These are phyloP conservation scores for Trichosanthes cucumerina DNA, from an alignment of 306 rosid species.

Conservation along the genomic window DNA sequence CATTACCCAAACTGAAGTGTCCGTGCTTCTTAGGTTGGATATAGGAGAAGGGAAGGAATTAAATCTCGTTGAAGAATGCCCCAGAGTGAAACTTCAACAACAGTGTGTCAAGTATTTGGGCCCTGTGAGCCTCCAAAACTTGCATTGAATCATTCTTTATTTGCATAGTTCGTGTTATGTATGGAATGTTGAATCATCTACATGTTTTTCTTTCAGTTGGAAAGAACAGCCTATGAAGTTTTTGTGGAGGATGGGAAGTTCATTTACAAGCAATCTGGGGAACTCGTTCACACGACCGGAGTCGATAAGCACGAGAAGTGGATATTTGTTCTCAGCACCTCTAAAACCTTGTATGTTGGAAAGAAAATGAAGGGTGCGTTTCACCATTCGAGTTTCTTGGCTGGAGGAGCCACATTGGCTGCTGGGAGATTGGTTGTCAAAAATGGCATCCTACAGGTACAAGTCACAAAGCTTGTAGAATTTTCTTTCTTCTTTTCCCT, in stretches of 20 bases:
- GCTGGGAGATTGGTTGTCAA: constrained; percentile 26
- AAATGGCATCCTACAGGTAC: constrained; percentile 27
- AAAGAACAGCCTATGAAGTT: constrained; percentile 25
- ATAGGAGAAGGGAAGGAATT: constrained; percentile 33
- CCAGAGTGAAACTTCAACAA: constrained; percentile 27
- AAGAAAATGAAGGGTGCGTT: constrained; percentile 32
- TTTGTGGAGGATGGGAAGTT: constrained; percentile 21
- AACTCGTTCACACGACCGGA: constrained; percentile 22
- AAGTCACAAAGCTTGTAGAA: background rate
- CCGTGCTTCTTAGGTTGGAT: constrained; percentile 19
- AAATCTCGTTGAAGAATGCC: constrained; percentile 23
- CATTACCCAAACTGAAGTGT: background rate
- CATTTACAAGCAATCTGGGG: constrained; percentile 16
- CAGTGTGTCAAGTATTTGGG: constrained; percentile 34
- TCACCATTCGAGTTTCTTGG: constrained; percentile 46
- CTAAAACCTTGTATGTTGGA: constrained; percentile 20
- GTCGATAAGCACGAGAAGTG: constrained; percentile 18
- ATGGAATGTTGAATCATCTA: background rate
- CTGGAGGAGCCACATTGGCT: constrained; percentile 32
- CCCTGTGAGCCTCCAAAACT: constrained; percentile 15
- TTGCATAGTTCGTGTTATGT: background rate
- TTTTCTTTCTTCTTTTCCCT: background rate
- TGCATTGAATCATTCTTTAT: background rate
- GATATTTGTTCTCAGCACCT: constrained; percentile 32
- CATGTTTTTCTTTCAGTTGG: constrained; percentile 18